Evolutionary conservation across 78 protist species (phyloP).

Genomic region (Dictyostelium purpureum): DNA sequence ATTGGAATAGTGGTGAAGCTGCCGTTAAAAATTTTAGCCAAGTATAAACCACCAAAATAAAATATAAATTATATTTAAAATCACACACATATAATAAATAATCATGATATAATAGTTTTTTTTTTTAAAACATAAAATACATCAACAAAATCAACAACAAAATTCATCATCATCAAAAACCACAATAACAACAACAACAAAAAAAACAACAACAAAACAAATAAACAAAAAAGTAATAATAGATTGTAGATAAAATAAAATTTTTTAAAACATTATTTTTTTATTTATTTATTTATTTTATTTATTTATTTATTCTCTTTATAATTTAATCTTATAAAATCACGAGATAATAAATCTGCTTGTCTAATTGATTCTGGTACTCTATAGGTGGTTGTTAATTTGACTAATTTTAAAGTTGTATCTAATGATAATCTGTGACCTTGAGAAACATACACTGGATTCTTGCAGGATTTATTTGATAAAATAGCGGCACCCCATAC

Average conservation of each 20-base stretch:
- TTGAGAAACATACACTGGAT: conserved; percentile 66
- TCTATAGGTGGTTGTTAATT: conserved; percentile 2
- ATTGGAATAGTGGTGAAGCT: conserved; percentile 75
- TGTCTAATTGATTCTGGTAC: conserved; percentile 74
- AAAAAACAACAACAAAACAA: neutral
- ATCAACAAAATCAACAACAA: neutral
- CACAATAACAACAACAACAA: neutral
- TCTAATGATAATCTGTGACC: conserved; percentile 72
- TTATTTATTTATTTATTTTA: neutral
- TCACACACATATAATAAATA: neutral
- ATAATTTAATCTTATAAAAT: conserved; percentile 49
- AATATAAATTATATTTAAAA: neutral
- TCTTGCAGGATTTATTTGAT: neutral
- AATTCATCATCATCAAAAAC: no score
- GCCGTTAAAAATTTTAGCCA: conserved; percentile 68
- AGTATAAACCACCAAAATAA: neutral
- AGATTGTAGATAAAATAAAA: neutral
- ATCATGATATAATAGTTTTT: neutral
- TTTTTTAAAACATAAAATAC: neutral
- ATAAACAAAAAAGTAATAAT: neutral
- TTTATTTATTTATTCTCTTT: neutral
- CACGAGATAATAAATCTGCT: conserved; percentile 74
- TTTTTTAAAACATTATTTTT: neutral
- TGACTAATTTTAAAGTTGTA: neutral
- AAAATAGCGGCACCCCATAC: conserved; percentile 46